These are phyloP conservation scores for Melastoma candidum DNA, from an alignment of 441 rosid species.

Conservation along the genomic window DNA sequence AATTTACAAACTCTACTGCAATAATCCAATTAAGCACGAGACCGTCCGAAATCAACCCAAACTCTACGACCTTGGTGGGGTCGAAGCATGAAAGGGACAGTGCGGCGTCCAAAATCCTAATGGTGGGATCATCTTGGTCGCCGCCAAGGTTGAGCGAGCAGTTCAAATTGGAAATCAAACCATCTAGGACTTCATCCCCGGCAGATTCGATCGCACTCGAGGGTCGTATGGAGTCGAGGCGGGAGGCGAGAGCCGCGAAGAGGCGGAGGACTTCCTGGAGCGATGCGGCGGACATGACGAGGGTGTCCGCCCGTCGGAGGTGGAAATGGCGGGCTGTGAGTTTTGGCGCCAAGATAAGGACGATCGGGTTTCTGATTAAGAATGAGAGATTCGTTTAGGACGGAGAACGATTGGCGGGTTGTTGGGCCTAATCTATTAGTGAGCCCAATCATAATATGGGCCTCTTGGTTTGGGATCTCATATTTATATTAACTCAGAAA, in stretches of 20 bases:
- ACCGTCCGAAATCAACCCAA: neutral
- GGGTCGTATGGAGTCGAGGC: slow-evolving; percentile 18
- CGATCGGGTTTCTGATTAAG: no score
- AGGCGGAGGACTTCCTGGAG: slow-evolving; percentile 25
- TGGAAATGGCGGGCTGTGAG: neutral
- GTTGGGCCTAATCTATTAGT: no score
- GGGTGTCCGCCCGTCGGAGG: neutral
- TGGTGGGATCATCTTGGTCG: slow-evolving; percentile 15
- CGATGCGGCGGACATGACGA: neutral
- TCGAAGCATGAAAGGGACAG: slow-evolving; percentile 64
- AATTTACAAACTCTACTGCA: neutral
- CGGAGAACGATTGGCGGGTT: no score
- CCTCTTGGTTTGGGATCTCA: no score
- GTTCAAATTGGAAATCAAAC: slow-evolving; percentile 43
- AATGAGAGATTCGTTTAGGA: no score
- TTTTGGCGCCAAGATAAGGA: no score
- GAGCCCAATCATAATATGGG: no score
- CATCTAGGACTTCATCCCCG: slow-evolving; percentile 21
- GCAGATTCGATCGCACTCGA: neutral
- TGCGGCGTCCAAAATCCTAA: slow-evolving; percentile 51
- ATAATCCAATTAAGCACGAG: neutral
- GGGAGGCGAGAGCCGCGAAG: slow-evolving; percentile 40
- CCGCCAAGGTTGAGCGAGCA: slow-evolving; percentile 39
- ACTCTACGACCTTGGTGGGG: slow-evolving; percentile 45
- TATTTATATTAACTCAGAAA: no score